Conservation (phyloP, 495 filamentous ascomycete genomes). For the Apodospora peruviana region DNA sequence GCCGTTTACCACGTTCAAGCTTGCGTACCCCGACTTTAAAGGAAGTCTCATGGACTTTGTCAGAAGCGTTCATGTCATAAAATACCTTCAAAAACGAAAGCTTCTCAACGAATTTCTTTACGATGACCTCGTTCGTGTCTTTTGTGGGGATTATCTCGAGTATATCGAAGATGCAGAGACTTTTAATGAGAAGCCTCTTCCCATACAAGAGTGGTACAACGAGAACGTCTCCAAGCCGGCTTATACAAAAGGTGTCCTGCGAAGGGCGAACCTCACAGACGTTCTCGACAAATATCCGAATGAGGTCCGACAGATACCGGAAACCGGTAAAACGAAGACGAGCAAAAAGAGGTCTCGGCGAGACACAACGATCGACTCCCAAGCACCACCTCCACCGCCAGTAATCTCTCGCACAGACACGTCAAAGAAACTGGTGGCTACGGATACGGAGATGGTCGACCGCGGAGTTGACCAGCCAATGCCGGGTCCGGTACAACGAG, state of each 20-base stretch:
- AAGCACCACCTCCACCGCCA: background rate
- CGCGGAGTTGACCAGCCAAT: too few species aligned
- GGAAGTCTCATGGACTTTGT: constrained; percentile 52
- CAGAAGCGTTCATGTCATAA: constrained; percentile 48
- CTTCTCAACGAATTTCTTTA: constrained; percentile 47
- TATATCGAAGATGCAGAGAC: constrained; percentile 27
- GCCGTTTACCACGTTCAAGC: constrained; percentile 46
- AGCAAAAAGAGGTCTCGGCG: too few species aligned
- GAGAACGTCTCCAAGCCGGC: constrained; percentile 31
- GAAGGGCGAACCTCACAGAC: constrained; percentile 28
- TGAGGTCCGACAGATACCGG: too few species aligned
- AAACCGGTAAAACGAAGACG: too few species aligned
- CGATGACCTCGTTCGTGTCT: constrained; percentile 62
- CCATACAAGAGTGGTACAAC: constrained; percentile 40
- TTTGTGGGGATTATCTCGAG: constrained; percentile 33
- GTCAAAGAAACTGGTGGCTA: too few species aligned
- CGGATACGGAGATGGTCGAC: too few species aligned
- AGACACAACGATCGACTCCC: too few species aligned
- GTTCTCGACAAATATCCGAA: constrained; percentile 13
- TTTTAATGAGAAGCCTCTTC: constrained; percentile 15
- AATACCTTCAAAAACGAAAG: constrained; percentile 36
- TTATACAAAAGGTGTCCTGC: constrained; percentile 33
- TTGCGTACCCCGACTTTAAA: constrained; percentile 51
- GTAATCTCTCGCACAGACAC: background rate
- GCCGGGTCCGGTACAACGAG: too few species aligned